These are phyloP conservation scores for Meripilus lineatus DNA, from an alignment of 1,284 basidiomycete genomes.

Conservation along the genomic window DNA sequence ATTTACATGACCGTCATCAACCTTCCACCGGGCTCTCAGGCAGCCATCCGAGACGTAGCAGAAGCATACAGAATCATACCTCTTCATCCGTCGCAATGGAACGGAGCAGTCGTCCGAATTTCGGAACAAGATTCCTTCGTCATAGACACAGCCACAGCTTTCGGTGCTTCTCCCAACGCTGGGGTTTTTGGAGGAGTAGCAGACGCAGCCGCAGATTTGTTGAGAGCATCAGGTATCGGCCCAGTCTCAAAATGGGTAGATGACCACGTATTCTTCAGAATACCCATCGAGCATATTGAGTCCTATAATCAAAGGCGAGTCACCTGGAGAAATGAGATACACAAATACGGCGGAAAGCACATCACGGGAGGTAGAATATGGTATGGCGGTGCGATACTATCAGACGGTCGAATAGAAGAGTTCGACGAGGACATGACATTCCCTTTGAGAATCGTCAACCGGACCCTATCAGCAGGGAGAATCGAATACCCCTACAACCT, in stretches of 20 bases:
- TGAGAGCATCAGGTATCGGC: slow-evolving; percentile 15
- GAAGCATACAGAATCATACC: slow-evolving; percentile 31
- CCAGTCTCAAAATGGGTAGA: slow-evolving; percentile 18
- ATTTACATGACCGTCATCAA: slow-evolving; percentile 21
- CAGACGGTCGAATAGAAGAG: slow-evolving; percentile 11
- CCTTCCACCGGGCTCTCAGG: slow-evolving; percentile 31
- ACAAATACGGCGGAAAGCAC: slow-evolving; percentile 5
- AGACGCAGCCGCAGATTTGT: too few relatives aligned
- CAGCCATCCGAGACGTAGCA: slow-evolving; percentile 27
- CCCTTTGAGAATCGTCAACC: slow-evolving; percentile 12
- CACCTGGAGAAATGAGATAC: background rate
- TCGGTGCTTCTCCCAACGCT: too few relatives aligned
- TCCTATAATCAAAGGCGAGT: slow-evolving; percentile 6
- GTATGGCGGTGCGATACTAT: slow-evolving; percentile 20
- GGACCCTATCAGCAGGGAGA: slow-evolving; percentile 8
- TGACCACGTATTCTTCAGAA: too few relatives aligned
- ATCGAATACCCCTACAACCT: slow-evolving; percentile 14
- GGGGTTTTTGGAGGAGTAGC: too few relatives aligned
- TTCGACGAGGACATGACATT: slow-evolving; percentile 18
- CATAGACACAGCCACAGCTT: too few relatives aligned
- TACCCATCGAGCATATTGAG: background rate
- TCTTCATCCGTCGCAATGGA: slow-evolving; percentile 28
- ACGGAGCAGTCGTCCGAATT: slow-evolving; percentile 23
- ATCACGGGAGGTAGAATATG: slow-evolving; percentile 24
- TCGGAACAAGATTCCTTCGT: slow-evolving; percentile 20